Evolutionary conservation across 1,284 basidiomycete species (phyloP).

Genomic region (Filobasidium uniguttulatum): DNA sequence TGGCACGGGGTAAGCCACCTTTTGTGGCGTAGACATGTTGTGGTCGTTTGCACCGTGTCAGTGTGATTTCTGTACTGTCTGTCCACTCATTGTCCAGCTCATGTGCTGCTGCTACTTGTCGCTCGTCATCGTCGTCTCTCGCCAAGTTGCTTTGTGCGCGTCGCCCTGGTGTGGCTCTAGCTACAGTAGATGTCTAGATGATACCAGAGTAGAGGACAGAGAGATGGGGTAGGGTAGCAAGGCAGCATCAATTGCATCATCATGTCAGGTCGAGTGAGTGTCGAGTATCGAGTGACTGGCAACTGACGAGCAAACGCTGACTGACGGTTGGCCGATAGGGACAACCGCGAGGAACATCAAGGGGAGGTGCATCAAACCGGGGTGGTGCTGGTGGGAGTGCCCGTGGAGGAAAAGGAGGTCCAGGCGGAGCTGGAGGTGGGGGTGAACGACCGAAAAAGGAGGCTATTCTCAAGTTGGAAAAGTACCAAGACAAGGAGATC

Average conservation of each 20-base stretch:
- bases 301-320: neutral
- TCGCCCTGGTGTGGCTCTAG: neutral
- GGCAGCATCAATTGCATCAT: neutral
- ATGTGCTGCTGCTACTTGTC: too few species aligned
- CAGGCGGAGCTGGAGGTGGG: slow-evolving; percentile 20
- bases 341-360: slow-evolving; percentile 2
- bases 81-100: too few species aligned
- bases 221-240: neutral
- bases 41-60: too few species aligned
- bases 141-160: too few species aligned
- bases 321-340: neutral
- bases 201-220: neutral
- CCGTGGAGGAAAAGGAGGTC: slow-evolving; percentile 24
- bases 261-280: slow-evolving; percentile 15
- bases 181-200: neutral
- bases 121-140: too few species aligned
- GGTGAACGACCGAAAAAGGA: slow-evolving; percentile 79
- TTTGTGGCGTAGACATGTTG: neutral
- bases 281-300: neutral
- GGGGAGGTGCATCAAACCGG: slow-evolving; percentile 15
- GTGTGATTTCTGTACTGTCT: too few species aligned
- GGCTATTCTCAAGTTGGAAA: slow-evolving; percentile 86
- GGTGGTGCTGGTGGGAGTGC: slow-evolving; percentile 22
- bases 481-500: slow-evolving; percentile 83
- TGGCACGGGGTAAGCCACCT: slow-evolving; percentile 33